Conservation (phyloP, 2,329 filamentous ascomycete genomes). For the Fusarium poae region DNA sequence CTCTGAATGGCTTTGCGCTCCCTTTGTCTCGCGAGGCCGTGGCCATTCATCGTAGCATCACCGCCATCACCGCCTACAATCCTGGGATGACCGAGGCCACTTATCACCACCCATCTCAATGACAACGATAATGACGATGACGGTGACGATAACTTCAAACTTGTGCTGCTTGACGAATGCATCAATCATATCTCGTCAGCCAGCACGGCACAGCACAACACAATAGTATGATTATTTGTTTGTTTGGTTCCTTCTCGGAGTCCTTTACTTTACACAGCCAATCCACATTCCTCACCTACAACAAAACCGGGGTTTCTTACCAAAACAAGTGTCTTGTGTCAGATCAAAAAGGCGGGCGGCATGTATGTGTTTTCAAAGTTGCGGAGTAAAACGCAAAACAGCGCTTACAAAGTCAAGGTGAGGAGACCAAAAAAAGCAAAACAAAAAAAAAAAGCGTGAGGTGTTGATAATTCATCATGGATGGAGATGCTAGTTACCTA, state of each 20-base stretch:
- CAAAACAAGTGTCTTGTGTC: conserved; percentile 18
- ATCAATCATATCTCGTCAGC: conserved; percentile 17
- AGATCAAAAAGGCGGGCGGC: conserved; percentile 11
- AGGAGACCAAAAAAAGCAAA: conserved; percentile 13
- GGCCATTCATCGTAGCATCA: conserved; percentile 31
- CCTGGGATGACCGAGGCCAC: conserved; percentile 11
- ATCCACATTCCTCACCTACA: conserved; percentile 33
- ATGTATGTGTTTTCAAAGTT: conserved; percentile 20
- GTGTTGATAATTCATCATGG: conserved; percentile 13
- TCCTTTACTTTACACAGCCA: conserved; percentile 12
- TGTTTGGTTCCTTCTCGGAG: conserved; percentile 1
- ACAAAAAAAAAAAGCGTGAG: conserved; percentile 24
- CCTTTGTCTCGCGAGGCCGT: conserved; percentile 11
- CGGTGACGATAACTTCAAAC: conserved; percentile 5
- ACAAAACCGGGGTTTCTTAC: conserved; percentile 22
- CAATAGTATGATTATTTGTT: conserved; percentile 4
- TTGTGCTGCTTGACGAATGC: conserved; percentile 1
- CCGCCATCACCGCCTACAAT: conserved; percentile 36
- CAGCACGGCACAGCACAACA: not conserved
- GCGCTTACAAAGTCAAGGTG: conserved; percentile 21
- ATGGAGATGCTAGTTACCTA: conserved; percentile 17
- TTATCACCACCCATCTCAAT: conserved; percentile 21
- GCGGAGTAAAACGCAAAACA: conserved; percentile 16
- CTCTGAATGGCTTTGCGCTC: conserved; percentile 5
- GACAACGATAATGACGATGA: not conserved